Evolutionary conservation across 345 rosid genomes (phyloP).

Genomic region (Trapa incisa): DNA sequence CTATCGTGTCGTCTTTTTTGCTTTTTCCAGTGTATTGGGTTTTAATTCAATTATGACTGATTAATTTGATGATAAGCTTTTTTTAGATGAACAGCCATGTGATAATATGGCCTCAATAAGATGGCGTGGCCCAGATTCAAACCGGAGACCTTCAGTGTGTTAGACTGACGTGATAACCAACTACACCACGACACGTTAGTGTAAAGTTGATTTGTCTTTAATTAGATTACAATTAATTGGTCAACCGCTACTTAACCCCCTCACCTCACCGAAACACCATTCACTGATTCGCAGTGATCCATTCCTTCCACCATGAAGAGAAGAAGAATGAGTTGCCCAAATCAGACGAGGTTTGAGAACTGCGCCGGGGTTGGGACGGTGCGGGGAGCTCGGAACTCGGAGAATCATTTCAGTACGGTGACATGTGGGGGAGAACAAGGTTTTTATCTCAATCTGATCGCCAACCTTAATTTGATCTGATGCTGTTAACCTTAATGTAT

Average conservation of each 20-base stretch:
- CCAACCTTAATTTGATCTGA: neutral
- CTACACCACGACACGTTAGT: slow-evolving; percentile 84
- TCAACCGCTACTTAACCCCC: neutral
- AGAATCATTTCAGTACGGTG: neutral
- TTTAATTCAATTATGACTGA: no score
- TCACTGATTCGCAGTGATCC: neutral
- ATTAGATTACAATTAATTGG: no score
- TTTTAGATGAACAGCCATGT: no score
- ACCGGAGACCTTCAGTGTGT: slow-evolving; percentile 98
- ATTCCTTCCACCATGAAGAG: slow-evolving; percentile 2
- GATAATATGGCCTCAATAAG: neutral
- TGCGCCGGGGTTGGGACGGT: neutral
- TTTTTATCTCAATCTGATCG: neutral
- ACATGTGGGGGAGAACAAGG: neutral
- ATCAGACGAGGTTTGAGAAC: neutral
- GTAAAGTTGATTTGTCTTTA: no score
- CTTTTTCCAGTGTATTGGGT: no score
- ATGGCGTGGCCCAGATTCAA: slow-evolving; percentile 86
- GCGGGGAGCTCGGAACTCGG: slow-evolving; percentile 4
- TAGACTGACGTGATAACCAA: slow-evolving; percentile 98
- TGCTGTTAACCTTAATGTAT: neutral
- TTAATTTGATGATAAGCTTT: no score
- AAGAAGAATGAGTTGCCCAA: neutral
- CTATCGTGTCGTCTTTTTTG: no score
- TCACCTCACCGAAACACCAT: no score